A percentile compares a stretch with the other conserved stretches of the same genome.
Evolutionary conservation across 306 rosid genomes (phyloP).

Genomic region (Lathyrus sativus): DNA sequence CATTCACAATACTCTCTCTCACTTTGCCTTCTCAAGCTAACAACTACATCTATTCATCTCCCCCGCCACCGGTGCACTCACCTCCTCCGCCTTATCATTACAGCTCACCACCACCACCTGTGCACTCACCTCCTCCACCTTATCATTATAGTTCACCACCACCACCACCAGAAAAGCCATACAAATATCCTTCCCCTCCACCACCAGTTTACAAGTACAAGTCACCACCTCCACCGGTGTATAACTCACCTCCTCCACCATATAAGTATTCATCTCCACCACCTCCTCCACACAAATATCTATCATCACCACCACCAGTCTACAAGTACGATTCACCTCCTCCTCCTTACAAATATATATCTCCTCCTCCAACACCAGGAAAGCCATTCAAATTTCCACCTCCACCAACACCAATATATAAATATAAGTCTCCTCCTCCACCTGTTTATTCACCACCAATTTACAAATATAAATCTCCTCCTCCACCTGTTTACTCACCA

Average conservation of each 20-base stretch:
- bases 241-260: too few species aligned
- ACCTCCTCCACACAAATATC: too few species aligned
- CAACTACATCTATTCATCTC: conserved; percentile 50
- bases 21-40: conserved; percentile 34
- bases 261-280: too few species aligned
- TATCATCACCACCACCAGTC: background rate
- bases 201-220: too few species aligned
- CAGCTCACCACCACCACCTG: conserved; percentile 11
- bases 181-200: too few species aligned
- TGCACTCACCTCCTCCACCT: conserved; percentile 17
- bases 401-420: background rate
- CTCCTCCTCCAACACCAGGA: conserved; percentile 14
- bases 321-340: conserved; percentile 33
- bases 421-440: too few species aligned
- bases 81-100: background rate
- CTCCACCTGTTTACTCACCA: conserved; percentile 30
- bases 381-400: too few species aligned
- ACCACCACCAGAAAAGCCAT: background rate
- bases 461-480: conserved; percentile 27
- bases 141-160: conserved; percentile 6
- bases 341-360: conserved; percentile 27
- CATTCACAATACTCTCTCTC: conserved; percentile 45
- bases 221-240: too few species aligned
- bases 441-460: background rate
- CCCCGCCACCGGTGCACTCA: conserved; percentile 32